Percentiles rank a stretch among this genome's conserved stretches.
Evolutionary conservation across 805 yeast species (phyloP).

Genomic region (Metschnikowia drakensbergensis): DNA sequence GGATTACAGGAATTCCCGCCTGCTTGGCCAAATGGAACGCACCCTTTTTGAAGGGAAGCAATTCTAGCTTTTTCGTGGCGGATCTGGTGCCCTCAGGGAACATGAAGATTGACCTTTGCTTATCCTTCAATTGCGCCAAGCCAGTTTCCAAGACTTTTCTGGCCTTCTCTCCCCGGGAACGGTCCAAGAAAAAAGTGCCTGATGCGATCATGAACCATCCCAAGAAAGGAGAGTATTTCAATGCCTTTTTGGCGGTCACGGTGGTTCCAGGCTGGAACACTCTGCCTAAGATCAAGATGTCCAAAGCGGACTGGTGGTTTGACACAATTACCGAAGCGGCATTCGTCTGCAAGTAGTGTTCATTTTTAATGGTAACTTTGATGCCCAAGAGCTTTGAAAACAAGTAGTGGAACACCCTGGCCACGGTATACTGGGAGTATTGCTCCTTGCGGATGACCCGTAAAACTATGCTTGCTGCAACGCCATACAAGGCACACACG

Average conservation of each 20-base stretch:
- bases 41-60: constrained; percentile 93
- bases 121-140: constrained; percentile 52
- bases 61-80: constrained; percentile 57
- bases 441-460: constrained; percentile 69
- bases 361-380: constrained; percentile 60
- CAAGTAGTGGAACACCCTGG: constrained; percentile 68
- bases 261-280: constrained; percentile 85
- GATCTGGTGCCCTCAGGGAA: constrained; percentile 99
- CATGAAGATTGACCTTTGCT: constrained; percentile 75
- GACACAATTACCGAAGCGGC: constrained; percentile 76
- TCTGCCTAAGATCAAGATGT: constrained; percentile 74
- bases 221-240: constrained; percentile 80
- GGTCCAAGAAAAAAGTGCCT: constrained; percentile 88
- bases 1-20: constrained; percentile 84
- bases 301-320: constrained; percentile 90
- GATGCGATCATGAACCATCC: constrained; percentile 96
- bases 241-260: constrained; percentile 85
- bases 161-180: constrained; percentile 73
- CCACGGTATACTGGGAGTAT: constrained; percentile 85
- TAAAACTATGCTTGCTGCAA: constrained; percentile 65
- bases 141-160: constrained; percentile 71
- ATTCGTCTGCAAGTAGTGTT: constrained; percentile 27
- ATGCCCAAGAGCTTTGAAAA: constrained; percentile 65
- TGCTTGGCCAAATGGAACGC: constrained; percentile 97
- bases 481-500: constrained; percentile 71